These are phyloP conservation scores for Diacronema lutheri DNA, from an alignment of 78 protist genomes.

Conservation along the genomic window DNA sequence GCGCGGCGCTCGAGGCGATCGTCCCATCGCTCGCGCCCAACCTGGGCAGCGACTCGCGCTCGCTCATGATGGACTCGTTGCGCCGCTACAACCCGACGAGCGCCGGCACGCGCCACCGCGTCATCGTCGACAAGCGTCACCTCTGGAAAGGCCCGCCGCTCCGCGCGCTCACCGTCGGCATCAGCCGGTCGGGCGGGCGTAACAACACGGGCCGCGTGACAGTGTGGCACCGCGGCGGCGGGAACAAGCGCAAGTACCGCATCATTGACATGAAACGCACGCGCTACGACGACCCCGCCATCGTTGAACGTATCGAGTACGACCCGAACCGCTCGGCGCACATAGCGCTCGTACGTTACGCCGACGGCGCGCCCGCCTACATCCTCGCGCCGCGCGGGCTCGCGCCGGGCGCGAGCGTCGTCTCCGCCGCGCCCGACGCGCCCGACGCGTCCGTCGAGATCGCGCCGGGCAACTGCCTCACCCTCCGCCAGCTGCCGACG, in stretches of 20 bases:
- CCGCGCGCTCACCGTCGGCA: background rate
- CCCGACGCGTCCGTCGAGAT: too few species aligned
- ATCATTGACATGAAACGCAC: background rate
- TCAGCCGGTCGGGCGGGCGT: background rate
- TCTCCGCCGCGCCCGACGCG: too few species aligned
- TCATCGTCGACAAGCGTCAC: background rate
- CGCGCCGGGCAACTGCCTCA: background rate
- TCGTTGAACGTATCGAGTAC: conserved; percentile 2
- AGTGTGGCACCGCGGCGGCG: background rate
- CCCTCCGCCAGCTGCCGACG: background rate
- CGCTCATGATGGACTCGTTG: background rate
- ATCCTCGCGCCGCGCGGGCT: conserved; percentile 8
- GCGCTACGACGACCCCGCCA: background rate
- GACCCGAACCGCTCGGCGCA: conserved; percentile 1
- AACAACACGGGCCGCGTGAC: background rate
- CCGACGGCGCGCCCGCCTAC: background rate
- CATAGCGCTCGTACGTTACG: background rate
- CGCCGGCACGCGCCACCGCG: background rate
- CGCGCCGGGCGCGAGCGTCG: too few species aligned
- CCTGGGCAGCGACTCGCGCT: too few species aligned
- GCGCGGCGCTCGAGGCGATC: too few species aligned
- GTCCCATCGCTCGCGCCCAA: too few species aligned
- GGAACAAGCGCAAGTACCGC: background rate
- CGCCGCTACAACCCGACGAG: background rate
- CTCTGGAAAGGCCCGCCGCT: background rate